A percentile compares a stretch with the other conserved stretches of the same genome.
phyloP scores from a whole-genome alignment of 306 rosid genomes.

The Argentina anserina region DNA sequence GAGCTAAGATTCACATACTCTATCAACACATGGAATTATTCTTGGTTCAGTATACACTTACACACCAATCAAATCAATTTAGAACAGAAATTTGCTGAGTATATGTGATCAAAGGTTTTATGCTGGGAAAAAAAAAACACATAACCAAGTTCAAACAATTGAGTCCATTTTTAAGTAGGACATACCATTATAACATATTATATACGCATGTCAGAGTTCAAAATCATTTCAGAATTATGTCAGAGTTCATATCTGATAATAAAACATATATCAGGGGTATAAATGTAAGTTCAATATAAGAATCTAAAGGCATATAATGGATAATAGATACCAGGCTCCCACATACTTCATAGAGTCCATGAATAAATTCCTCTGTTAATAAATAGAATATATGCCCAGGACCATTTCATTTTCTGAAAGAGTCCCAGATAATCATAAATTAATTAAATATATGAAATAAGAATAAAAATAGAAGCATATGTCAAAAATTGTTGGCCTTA shows the following conservation, averaged over 20 bases:
- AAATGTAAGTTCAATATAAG: constrained; percentile 26
- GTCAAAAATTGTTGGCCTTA: too few species aligned
- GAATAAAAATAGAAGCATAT: neutral
- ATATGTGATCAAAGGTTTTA: neutral
- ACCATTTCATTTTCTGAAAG: neutral
- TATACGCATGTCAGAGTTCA: constrained; percentile 10
- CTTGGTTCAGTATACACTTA: neutral
- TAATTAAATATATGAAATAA: neutral
- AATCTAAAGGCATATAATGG: constrained; percentile 16
- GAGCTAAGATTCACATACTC: neutral
- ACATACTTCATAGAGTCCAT: constrained; percentile 4
- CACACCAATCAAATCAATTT: neutral
- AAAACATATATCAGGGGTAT: constrained; percentile 27
- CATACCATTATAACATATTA: neutral
- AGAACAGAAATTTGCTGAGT: neutral
- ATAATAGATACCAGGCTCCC: constrained; percentile 15
- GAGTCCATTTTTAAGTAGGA: neutral
- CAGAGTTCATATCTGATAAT: neutral
- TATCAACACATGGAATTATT: neutral
- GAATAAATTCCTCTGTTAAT: neutral
- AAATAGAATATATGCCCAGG: constrained; percentile 7
- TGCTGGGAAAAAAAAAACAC: neutral
- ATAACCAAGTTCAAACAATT: neutral
- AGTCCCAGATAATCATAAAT: neutral
- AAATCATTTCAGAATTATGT: neutral